These are phyloP conservation scores for Fusarium tanahbumbuense DNA, from an alignment of 2,329 filamentous ascomycete species.

Conservation along the genomic window DNA sequence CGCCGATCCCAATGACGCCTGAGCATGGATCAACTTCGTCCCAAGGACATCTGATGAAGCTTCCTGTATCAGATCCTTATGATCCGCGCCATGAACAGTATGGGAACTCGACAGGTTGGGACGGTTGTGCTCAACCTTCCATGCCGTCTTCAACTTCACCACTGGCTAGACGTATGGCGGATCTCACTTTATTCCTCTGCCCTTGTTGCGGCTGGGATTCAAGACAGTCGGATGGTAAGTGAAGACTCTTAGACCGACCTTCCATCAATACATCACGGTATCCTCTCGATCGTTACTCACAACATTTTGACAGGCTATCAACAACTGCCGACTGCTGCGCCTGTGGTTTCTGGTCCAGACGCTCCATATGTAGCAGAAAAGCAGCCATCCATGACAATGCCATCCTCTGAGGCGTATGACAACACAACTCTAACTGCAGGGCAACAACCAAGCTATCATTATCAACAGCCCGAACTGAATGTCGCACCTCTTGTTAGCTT, in stretches of 20 bases:
- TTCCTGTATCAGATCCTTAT: slow-evolving; percentile 36
- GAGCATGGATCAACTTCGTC: slow-evolving; percentile 38
- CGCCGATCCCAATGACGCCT: slow-evolving; percentile 50
- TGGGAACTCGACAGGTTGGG: slow-evolving; percentile 39
- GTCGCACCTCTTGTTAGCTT: slow-evolving; percentile 40
- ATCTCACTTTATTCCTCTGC: slow-evolving; percentile 47
- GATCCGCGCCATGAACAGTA: slow-evolving; percentile 41
- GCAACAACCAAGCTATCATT: slow-evolving; percentile 30
- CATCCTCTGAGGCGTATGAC: slow-evolving; percentile 36
- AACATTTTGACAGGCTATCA: slow-evolving; percentile 50
- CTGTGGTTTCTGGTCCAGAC: slow-evolving; percentile 47
- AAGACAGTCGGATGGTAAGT: slow-evolving; percentile 50
- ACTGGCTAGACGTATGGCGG: slow-evolving; percentile 47
- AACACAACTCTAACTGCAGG: slow-evolving; percentile 24
- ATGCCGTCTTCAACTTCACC: slow-evolving; percentile 43
- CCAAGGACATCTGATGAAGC: slow-evolving; percentile 51
- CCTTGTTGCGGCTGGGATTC: slow-evolving; percentile 49
- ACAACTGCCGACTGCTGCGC: slow-evolving; percentile 43
- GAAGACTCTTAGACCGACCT: neutral
- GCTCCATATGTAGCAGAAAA: slow-evolving; percentile 50
- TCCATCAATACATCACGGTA: neutral
- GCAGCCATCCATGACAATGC: slow-evolving; percentile 40
- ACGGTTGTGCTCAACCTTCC: slow-evolving; percentile 36
- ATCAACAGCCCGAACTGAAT: slow-evolving; percentile 34
- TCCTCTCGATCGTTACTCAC: slow-evolving; percentile 25